A percentile compares a stretch with the other conserved stretches of the same genome.
phyloP scores from a whole-genome alignment of 371 early-diverging fungal genomes.

The Mortierella sp. region DNA sequence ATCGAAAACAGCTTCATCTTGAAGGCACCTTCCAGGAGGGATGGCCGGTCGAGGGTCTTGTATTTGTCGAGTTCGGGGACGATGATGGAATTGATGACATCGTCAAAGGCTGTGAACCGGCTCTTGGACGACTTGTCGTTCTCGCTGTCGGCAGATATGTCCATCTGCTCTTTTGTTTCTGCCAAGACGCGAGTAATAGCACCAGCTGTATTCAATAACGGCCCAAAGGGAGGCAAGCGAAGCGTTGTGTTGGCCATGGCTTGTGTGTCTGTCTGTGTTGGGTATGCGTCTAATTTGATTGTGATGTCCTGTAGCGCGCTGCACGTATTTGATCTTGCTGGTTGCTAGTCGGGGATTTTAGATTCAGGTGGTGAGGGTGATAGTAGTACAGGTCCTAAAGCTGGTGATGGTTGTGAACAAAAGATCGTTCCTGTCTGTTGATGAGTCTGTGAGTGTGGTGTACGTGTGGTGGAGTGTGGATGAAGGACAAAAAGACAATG shows the following conservation, averaged over 20 bases:
- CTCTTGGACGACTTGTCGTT: slow-evolving; percentile 17
- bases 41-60: slow-evolving; percentile 20
- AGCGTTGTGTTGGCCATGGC: slow-evolving; percentile 9
- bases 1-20: slow-evolving; percentile 40
- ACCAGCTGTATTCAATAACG: slow-evolving; percentile 30
- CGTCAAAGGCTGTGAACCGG: slow-evolving; percentile 23
- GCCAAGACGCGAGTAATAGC: slow-evolving; percentile 30
- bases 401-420: neutral
- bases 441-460: neutral
- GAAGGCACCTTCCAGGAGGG: slow-evolving; percentile 47
- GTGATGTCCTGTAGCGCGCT: neutral
- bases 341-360: neutral
- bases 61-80: slow-evolving; percentile 28
- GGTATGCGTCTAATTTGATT: neutral
- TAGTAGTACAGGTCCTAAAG: neutral
- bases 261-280: neutral
- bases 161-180: slow-evolving; percentile 2
- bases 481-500: neutral
- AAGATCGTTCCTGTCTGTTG: neutral
- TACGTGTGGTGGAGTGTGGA: neutral
- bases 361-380: neutral
- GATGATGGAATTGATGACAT: slow-evolving; percentile 19
- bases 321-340: neutral
- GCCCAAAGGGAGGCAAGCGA: slow-evolving; percentile 31
- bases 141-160: neutral